These are phyloP conservation scores for Stentor coeruleus DNA, from an alignment of 73 alveolate species.

Conservation along the genomic window DNA sequence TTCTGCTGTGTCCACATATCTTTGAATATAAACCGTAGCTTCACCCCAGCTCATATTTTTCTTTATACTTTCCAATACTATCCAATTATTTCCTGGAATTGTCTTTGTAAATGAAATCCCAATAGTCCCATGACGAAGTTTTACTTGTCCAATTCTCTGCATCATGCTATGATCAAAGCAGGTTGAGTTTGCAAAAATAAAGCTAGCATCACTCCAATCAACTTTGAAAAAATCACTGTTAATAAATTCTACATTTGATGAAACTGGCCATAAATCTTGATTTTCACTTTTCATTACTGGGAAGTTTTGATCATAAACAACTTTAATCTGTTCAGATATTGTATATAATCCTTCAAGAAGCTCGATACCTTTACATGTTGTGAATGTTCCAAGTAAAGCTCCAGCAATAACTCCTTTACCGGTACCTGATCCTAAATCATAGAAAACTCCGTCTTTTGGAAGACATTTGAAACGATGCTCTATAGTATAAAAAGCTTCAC, in stretches of 20 bases:
- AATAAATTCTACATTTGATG: constrained; percentile 54
- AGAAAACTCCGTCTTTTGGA: constrained; percentile 56
- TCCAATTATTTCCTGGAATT: constrained; percentile 65
- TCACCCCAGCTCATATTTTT: constrained; percentile 88
- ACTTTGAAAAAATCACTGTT: constrained; percentile 47
- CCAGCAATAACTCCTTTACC: constrained; percentile 90
- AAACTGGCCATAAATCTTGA: constrained; percentile 18
- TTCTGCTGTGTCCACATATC: too few species aligned
- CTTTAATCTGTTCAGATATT: not conserved
- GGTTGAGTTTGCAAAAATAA: constrained; percentile 85
- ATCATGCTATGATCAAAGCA: constrained; percentile 79
- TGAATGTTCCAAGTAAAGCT: constrained; percentile 65
- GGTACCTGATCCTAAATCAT: constrained; percentile 91
- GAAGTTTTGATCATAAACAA: not conserved
- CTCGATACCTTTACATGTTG: constrained; percentile 80
- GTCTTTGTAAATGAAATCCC: constrained; percentile 76
- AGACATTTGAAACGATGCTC: not conserved
- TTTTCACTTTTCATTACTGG: not conserved
- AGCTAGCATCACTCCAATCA: constrained; percentile 77
- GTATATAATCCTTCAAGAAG: constrained; percentile 53
- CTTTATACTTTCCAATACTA: constrained; percentile 50
- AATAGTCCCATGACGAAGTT: constrained; percentile 54
- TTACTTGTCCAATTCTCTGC: constrained; percentile 66
- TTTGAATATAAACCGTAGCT: constrained; percentile 77
- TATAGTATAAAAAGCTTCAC: not conserved